Conservation (phyloP, 768 basidiomycete species). For the Suillus subalutaceus region DNA sequence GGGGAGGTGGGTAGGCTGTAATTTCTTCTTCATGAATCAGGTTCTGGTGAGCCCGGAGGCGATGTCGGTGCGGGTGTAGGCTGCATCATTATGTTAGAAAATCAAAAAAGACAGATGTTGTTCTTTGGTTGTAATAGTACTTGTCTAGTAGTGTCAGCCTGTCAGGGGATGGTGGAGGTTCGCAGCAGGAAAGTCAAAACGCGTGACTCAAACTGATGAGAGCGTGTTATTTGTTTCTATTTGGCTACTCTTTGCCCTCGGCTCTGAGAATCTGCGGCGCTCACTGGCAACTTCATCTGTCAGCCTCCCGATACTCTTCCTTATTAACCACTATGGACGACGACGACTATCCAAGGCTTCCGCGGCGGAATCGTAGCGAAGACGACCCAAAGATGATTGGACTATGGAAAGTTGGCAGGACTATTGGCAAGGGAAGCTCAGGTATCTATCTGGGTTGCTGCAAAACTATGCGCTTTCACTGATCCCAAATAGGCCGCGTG, state of each 20-base stretch:
- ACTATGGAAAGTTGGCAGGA: constrained; percentile 81
- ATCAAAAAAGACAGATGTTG: neutral
- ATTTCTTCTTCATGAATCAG: constrained; percentile 29
- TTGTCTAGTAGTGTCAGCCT: neutral
- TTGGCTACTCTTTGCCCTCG: constrained; percentile 10
- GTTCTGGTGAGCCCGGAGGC: constrained; percentile 48
- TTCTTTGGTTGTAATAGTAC: neutral
- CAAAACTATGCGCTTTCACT: neutral
- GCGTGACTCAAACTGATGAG: neutral
- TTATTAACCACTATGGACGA: constrained; percentile 8
- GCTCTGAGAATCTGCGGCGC: neutral
- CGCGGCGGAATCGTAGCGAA: constrained; percentile 30
- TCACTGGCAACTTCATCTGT: neutral
- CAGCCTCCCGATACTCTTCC: neutral
- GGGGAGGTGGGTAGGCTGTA: constrained; percentile 54
- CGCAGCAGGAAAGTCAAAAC: constrained; percentile 3
- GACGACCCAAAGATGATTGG: constrained; percentile 73
- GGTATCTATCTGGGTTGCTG: constrained; percentile 44
- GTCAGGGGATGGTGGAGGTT: neutral
- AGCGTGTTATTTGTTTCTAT: constrained; percentile 26
- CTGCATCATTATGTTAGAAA: constrained; percentile 47
- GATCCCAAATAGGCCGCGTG: constrained; percentile 69
- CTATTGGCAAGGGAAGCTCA: constrained; percentile 81
- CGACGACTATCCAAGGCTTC: constrained; percentile 32
- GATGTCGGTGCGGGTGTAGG: constrained; percentile 70